Conservation (phyloP, 768 basidiomycete genomes). For the Rhizopogon salebrosus region DNA sequence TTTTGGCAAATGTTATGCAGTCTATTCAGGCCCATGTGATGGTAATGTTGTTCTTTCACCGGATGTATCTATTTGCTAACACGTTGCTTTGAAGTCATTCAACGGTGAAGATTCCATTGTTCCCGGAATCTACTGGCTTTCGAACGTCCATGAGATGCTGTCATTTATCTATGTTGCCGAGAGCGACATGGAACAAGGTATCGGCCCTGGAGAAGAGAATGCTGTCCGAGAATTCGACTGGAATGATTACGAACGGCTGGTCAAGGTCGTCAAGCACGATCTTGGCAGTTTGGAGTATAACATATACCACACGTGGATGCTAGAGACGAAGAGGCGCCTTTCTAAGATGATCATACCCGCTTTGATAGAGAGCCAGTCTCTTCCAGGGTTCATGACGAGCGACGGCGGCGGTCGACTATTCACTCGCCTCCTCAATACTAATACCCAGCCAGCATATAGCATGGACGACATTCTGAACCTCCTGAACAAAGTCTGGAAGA, state of each 20-base stretch:
- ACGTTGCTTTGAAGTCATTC: conserved; percentile 56
- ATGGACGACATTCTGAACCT: conserved; percentile 99
- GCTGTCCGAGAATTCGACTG: conserved; percentile 91
- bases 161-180: conserved; percentile 99
- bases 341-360: conserved; percentile 99
- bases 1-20: conserved; percentile 99
- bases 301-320: conserved; percentile 99
- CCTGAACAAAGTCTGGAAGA: conserved; percentile 97
- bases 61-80: neutral
- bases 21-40: conserved; percentile 96
- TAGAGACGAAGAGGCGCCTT: conserved; percentile 93
- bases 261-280: conserved; percentile 98
- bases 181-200: conserved; percentile 96
- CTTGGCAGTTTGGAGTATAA: conserved; percentile 98
- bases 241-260: conserved; percentile 93
- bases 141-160: conserved; percentile 98
- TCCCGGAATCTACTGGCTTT: conserved; percentile 99
- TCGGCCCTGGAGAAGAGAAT: conserved; percentile 93
- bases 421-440: conserved; percentile 85
- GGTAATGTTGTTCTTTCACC: conserved; percentile 48
- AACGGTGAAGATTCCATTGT: conserved; percentile 91
- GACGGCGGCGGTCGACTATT: conserved; percentile 92
- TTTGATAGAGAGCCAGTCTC: conserved; percentile 92
- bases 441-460: conserved; percentile 83
- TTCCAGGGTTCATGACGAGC: conserved; percentile 95